Percentiles rank a stretch among this genome's conserved stretches.
phyloP scores from a whole-genome alignment of 139 green algal genomes.

The Tetraselmis chui region DNA sequence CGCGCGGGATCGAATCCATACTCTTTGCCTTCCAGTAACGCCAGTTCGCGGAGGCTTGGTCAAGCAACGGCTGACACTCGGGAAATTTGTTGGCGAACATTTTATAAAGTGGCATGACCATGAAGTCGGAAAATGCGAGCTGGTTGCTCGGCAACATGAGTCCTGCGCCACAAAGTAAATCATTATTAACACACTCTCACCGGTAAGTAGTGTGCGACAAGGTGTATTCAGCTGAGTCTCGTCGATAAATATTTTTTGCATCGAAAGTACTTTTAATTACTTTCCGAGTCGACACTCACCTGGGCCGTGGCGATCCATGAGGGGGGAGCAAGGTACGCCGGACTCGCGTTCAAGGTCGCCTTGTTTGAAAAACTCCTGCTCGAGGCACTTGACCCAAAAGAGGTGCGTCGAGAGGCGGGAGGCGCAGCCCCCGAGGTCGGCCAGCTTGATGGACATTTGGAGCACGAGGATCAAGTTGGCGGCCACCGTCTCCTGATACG shows the following conservation, averaged over 20 bases:
- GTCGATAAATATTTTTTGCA: no score
- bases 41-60: neutral
- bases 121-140: neutral
- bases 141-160: neutral
- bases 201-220: no score
- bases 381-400: slow-evolving; percentile 20
- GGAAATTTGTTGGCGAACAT: neutral
- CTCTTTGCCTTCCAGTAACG: neutral
- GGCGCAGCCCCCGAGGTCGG: slow-evolving; percentile 24
- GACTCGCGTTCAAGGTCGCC: slow-evolving; percentile 8
- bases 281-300: neutral
- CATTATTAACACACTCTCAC: no score
- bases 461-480: neutral
- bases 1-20: neutral
- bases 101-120: neutral
- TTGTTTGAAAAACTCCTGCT: slow-evolving; percentile 30
- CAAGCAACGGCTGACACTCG: neutral
- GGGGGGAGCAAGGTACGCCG: neutral
- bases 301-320: neutral
- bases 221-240: no score
- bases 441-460: slow-evolving; percentile 30
- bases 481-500: neutral
- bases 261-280: no score
- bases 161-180: neutral
- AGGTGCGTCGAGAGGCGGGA: slow-evolving; percentile 11